Evolutionary conservation across 2,329 filamentous ascomycete species (phyloP).

Genomic region (Seiridium cupressi): DNA sequence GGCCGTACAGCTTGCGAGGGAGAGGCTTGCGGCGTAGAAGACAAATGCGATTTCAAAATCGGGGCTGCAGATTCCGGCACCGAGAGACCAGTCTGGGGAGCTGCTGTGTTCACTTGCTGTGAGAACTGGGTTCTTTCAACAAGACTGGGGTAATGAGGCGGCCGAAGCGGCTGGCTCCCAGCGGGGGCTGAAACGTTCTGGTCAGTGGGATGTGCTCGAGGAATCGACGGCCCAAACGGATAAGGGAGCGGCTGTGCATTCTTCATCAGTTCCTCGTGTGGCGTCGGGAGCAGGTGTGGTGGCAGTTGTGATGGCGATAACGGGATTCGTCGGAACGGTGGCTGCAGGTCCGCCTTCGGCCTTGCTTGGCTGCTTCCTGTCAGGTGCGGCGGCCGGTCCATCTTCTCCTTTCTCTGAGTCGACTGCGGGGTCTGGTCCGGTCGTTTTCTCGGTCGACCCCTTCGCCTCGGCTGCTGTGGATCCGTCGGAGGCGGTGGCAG

Average conservation of each 20-base stretch:
- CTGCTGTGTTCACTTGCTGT: neutral
- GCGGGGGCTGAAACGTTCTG: neutral
- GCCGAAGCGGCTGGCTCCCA: neutral
- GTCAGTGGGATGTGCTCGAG: neutral
- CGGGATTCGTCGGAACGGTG: too few species aligned
- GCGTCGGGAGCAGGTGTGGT: neutral
- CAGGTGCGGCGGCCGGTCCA: neutral
- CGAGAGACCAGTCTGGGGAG: neutral
- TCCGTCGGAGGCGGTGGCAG: neutral
- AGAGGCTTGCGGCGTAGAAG: too few species aligned
- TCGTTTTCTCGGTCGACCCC: conserved; percentile 6
- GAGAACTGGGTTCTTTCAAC: neutral
- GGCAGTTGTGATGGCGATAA: too few species aligned
- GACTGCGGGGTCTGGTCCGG: neutral
- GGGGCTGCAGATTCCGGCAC: too few species aligned
- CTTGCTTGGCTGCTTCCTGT: too few species aligned
- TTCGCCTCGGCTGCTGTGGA: neutral
- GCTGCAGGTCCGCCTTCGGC: too few species aligned
- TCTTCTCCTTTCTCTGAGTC: neutral
- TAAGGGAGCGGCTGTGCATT: neutral
- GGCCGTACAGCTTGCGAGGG: neutral
- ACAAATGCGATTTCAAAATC: too few species aligned
- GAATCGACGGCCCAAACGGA: neutral
- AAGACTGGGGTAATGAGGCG: neutral
- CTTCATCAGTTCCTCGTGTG: neutral